These are phyloP conservation scores for Russula sp. DNA, from an alignment of 768 basidiomycete genomes.

Conservation along the genomic window DNA sequence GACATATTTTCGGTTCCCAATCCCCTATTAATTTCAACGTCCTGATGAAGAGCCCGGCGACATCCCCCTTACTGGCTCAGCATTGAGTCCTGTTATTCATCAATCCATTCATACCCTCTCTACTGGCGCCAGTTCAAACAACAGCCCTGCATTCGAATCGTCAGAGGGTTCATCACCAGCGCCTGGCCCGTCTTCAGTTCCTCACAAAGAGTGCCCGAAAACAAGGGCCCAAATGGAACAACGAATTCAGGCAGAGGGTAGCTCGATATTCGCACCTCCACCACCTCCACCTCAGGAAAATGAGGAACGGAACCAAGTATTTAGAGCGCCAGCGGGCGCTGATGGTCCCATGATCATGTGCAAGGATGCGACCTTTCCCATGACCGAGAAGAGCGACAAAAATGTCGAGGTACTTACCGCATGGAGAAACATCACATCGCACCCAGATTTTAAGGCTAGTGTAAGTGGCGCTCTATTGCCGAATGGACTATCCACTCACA, in stretches of 20 bases:
- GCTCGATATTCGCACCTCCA: conserved; percentile 52
- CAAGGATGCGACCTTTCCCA: conserved; percentile 64
- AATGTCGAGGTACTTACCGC: conserved; percentile 78
- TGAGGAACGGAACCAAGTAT: conserved; percentile 6
- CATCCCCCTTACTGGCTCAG: conserved; percentile 40
- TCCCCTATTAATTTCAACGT: conserved; percentile 26
- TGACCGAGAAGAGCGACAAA: conserved; percentile 62
- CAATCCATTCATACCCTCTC: conserved; percentile 32
- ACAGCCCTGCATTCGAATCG: conserved; percentile 31
- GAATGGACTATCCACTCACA: neutral
- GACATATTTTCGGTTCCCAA: conserved; percentile 37
- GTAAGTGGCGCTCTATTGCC: conserved; percentile 41
- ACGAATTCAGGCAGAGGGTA: conserved; percentile 52
- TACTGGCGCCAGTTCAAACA: conserved; percentile 24
- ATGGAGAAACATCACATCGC: conserved; percentile 71
- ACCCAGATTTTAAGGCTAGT: conserved; percentile 64
- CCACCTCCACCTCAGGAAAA: conserved; percentile 11
- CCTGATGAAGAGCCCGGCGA: conserved; percentile 28
- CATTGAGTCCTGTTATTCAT: conserved; percentile 58
- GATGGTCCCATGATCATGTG: conserved; percentile 60
- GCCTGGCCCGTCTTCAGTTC: conserved; percentile 23
- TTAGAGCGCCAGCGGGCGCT: conserved; percentile 46
- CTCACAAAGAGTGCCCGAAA: conserved; percentile 44
- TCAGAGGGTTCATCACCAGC: conserved; percentile 29
- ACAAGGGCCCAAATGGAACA: conserved; percentile 53